These are phyloP conservation scores for Cornus suecica DNA, from an alignment of 148 eudicot genomes.

Conservation along the genomic window DNA sequence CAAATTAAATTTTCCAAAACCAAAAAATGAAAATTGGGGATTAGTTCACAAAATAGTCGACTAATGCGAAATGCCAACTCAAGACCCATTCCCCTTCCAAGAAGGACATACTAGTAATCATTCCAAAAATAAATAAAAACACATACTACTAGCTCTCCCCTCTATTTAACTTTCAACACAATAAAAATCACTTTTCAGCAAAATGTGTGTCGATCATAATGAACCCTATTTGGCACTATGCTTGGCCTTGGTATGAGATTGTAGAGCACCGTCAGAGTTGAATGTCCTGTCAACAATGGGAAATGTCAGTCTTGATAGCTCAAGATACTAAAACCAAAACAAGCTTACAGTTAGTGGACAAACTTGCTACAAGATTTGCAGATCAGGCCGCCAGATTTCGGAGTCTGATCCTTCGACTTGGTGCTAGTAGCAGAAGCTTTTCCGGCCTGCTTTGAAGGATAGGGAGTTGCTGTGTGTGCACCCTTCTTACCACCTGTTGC, in stretches of 20 bases:
- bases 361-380: constrained; percentile 48
- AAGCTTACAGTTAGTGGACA: not conserved
- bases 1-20: no score
- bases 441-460: constrained; percentile 47
- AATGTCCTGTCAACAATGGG: constrained; percentile 36
- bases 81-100: no score
- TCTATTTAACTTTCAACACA: not conserved
- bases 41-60: no score
- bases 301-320: not conserved
- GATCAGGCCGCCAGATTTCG: constrained; percentile 41
- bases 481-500: constrained; percentile 22
- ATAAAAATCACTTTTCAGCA: not conserved
- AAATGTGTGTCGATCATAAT: not conserved
- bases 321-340: not conserved
- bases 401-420: constrained; percentile 33
- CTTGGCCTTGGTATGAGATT: constrained; percentile 53
- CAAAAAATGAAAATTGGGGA: no score
- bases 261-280: constrained; percentile 36
- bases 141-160: not conserved
- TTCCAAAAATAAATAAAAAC: no score
- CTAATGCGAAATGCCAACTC: not conserved
- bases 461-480: constrained; percentile 45
- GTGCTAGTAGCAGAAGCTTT: constrained; percentile 32
- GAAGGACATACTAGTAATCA: no score
- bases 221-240: constrained; percentile 39